These are phyloP conservation scores for Paracoccidioides brasiliensis DNA, from an alignment of 2,329 filamentous ascomycete species.

Conservation along the genomic window DNA sequence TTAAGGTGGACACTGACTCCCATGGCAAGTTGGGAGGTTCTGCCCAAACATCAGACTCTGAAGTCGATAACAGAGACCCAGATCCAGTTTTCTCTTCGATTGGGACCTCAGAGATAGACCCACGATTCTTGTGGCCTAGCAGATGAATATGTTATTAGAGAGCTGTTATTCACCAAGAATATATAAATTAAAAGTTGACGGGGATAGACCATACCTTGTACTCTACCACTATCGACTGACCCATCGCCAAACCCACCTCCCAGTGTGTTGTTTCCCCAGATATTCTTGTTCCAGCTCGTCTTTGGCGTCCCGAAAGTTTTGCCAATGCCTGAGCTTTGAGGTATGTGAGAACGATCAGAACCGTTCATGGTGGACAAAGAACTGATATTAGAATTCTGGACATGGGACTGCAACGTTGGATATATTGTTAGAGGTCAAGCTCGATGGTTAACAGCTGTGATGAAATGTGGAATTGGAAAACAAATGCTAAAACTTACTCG, in stretches of 20 bases:
- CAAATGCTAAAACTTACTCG: conserved; percentile 19
- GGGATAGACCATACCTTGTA: conserved; percentile 33
- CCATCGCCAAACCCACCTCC: conserved; percentile 35
- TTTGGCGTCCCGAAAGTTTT: conserved; percentile 34
- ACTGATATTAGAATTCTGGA: conserved; percentile 28
- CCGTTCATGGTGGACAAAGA: conserved; percentile 21
- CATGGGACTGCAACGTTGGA: conserved; percentile 14
- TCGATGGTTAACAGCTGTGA: neutral
- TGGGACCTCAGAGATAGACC: conserved; percentile 17
- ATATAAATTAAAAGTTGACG: neutral
- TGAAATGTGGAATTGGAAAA: neutral
- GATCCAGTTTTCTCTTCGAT: conserved; percentile 52
- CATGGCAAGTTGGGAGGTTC: conserved; percentile 43
- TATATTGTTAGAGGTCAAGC: neutral
- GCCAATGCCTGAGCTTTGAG: conserved; percentile 28
- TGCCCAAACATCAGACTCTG: conserved; percentile 54
- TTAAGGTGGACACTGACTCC: conserved; percentile 38
- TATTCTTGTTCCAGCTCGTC: conserved; percentile 34
- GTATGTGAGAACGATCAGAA: conserved; percentile 21
- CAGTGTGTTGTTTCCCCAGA: conserved; percentile 37
- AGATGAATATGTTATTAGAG: neutral
- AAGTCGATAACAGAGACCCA: conserved; percentile 53
- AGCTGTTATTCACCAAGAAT: neutral
- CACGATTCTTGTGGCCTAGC: conserved; percentile 10
- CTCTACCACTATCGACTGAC: conserved; percentile 33